Conservation (phyloP, 2,329 filamentous ascomycete genomes). For the Saccharata proteae region DNA sequence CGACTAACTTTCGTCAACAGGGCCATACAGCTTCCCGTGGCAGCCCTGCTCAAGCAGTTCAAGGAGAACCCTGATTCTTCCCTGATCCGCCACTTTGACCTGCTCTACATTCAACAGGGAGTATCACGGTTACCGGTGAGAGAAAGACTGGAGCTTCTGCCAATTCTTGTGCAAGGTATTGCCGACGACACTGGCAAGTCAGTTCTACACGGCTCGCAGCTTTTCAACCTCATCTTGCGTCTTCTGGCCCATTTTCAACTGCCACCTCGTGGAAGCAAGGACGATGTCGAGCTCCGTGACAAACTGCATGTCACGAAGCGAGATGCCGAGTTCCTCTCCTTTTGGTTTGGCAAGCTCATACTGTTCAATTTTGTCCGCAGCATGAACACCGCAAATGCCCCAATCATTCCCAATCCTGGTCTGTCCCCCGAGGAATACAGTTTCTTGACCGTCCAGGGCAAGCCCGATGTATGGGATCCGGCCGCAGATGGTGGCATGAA, state of each 20-base stretch:
- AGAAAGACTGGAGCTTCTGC: constrained; percentile 62
- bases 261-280: constrained; percentile 64
- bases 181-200: constrained; percentile 45
- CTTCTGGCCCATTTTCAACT: constrained; percentile 59
- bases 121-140: constrained; percentile 46
- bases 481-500: constrained; percentile 49
- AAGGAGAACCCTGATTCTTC: constrained; percentile 57
- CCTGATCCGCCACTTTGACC: constrained; percentile 76
- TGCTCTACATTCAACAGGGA: constrained; percentile 82
- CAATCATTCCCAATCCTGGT: constrained; percentile 35
- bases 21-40: constrained; percentile 67
- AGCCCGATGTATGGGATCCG: constrained; percentile 57
- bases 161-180: constrained; percentile 56
- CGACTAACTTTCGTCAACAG: constrained; percentile 15
- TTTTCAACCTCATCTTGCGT: constrained; percentile 75
- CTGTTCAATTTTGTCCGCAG: constrained; percentile 41
- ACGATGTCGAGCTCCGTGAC: constrained; percentile 58
- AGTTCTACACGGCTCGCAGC: constrained; percentile 44
- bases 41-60: constrained; percentile 78
- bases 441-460: constrained; percentile 56
- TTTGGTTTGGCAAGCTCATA: constrained; percentile 66
- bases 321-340: constrained; percentile 63
- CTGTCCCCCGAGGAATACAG: constrained; percentile 53
- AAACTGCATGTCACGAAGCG: constrained; percentile 54
- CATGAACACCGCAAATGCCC: constrained; percentile 28